Base-by-base conservation (phyloP, 208 protist species). In the Trypanosomatidae sp. region DNA sequence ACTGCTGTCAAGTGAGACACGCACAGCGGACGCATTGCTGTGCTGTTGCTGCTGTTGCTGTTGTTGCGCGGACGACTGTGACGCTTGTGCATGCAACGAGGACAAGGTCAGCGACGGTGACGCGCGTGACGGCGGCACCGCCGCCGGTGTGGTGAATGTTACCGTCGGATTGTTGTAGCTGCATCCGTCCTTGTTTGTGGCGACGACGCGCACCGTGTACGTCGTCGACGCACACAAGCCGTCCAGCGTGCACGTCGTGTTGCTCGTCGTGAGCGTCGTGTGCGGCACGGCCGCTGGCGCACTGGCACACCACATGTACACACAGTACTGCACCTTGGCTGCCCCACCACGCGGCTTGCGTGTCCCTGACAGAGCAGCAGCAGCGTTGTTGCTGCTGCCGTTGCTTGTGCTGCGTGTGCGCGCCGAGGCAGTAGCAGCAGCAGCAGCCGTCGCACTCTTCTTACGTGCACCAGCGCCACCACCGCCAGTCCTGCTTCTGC, bases 171-270 rank as follows among this genome's bases (percentile, higher is more conserved):
- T 95, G 48, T 65, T 45, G 67, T 71, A 84, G 57, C 81, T 91
- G 15, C 88, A 69, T 33, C 88, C 88, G 53, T 82, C 63, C 10
- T 48, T 28, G 53, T 79, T 88, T 63, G 91, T 75, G 10, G 72
- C 81, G 11, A 88, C 75, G 15, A 95, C 54, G 56, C 88, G 76
- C 48, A 79, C 61, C 33, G 61, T 72, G 71, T 95, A 93, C 37
- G 59, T 58, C 16, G 78, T 92, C n/a, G 64, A 53, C 6, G 84
- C 71, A 20, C 51, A 59, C 13, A 95, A 52, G 38, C 83, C 66
- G 4, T 60, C 58, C 19, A 92, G 24, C 1, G 55, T 59, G 53
- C 80, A 66, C 18, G 46, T 65, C 0, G 53, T 45, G 11, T 50
- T 61, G 53, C 65, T 54, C 20, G 58, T 47, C 22, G n/a, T 35